phyloP scores from a whole-genome alignment of 768 basidiomycete genomes.

The Suillus decipiens region DNA sequence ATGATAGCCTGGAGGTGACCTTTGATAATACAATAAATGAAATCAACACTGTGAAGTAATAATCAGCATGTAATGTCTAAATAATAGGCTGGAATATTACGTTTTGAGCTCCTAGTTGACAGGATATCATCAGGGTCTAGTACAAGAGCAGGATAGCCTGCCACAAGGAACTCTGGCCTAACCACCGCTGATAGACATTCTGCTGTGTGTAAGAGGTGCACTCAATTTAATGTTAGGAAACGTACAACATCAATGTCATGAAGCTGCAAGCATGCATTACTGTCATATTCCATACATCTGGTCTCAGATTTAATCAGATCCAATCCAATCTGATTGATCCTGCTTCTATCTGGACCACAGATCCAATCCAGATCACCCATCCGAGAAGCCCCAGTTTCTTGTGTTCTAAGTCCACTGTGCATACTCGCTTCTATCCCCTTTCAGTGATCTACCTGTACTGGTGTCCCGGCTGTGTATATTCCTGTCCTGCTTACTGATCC shows the following conservation, averaged over 20 bases:
- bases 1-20: neutral
- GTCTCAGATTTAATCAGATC: too few species aligned
- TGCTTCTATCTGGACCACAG: too few species aligned
- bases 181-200: neutral
- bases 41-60: neutral
- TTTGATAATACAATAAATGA: neutral
- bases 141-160: neutral
- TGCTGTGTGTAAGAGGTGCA: neutral
- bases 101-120: neutral
- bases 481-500: too few species aligned
- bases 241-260: constrained; percentile 5
- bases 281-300: too few species aligned
- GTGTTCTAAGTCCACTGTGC: too few species aligned
- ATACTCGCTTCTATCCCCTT: too few species aligned
- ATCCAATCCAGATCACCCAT: too few species aligned
- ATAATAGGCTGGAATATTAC: neutral
- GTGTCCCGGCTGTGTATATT: too few species aligned
- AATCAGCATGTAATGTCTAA: neutral
- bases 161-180: neutral
- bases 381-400: too few species aligned
- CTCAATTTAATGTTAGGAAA: constrained; percentile 9
- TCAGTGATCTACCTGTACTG: too few species aligned
- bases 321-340: too few species aligned
- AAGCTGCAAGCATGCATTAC: neutral
- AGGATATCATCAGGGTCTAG: neutral